Conservation (phyloP, 73 alveolate genomes). For the Durusdinium trenchii region DNA sequence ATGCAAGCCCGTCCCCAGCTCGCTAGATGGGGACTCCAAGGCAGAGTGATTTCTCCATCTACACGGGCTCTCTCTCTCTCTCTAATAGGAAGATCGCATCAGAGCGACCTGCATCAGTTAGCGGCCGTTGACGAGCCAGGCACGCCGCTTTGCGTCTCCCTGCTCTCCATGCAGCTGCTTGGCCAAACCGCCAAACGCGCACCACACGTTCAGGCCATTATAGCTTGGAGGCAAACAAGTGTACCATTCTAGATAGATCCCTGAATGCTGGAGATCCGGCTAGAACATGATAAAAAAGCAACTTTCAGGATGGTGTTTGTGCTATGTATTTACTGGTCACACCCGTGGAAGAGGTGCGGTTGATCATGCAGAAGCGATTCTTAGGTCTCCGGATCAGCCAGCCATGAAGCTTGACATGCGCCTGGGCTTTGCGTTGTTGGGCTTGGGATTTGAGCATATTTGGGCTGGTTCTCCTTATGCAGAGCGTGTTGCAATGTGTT, state of each 20-base stretch:
- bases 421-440: conserved; percentile 22
- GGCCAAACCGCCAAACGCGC: too few relatives aligned
- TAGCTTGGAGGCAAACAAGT: not conserved
- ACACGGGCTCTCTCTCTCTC: too few relatives aligned
- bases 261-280: not conserved
- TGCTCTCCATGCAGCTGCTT: conserved; percentile 76
- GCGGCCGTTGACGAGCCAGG: not conserved
- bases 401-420: conserved; percentile 72
- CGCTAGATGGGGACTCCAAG: too few relatives aligned
- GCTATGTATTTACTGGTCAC: not conserved
- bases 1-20: too few relatives aligned
- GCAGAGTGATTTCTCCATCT: too few relatives aligned
- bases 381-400: conserved; percentile 85
- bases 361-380: not conserved
- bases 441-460: too few relatives aligned
- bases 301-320: not conserved
- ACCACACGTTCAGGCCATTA: too few relatives aligned
- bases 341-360: not conserved
- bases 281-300: not conserved
- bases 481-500: too few relatives aligned
- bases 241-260: not conserved
- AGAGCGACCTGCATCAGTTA: too few relatives aligned
- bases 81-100: too few relatives aligned
- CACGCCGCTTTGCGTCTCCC: conserved; percentile 55
- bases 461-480: too few relatives aligned